Conservation (phyloP, 2,329 filamentous ascomycete genomes). For the Epichloe typhina region DNA sequence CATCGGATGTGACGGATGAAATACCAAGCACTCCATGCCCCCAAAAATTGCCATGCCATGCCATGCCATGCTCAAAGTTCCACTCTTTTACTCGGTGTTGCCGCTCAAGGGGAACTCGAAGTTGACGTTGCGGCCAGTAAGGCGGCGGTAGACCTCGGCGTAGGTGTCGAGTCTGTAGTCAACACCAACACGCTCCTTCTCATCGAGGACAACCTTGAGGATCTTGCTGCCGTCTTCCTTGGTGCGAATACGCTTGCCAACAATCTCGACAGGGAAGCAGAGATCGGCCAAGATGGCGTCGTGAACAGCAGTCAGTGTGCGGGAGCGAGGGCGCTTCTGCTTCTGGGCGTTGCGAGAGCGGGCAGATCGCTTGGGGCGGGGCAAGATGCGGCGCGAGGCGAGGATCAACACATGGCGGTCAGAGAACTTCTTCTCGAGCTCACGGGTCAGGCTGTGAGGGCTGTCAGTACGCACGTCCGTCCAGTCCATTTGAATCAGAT, state of each 20-base stretch:
- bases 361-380: slow-evolving; percentile 95
- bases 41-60: slow-evolving; percentile 5
- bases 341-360: slow-evolving; percentile 92
- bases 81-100: slow-evolving; percentile 52
- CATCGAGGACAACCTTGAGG: slow-evolving; percentile 97
- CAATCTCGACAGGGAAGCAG: slow-evolving; percentile 99
- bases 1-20: slow-evolving; percentile 21
- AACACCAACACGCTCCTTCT: slow-evolving; percentile 99
- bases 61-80: slow-evolving; percentile 19
- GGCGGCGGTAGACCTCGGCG: slow-evolving; percentile 96
- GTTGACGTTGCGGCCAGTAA: slow-evolving; percentile 90
- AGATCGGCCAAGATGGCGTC: slow-evolving; percentile 96
- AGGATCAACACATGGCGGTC: slow-evolving; percentile 99
- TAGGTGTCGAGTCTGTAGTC: slow-evolving; percentile 99
- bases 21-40: slow-evolving; percentile 13
- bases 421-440: slow-evolving; percentile 99
- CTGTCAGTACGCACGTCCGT: background rate
- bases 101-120: slow-evolving; percentile 92
- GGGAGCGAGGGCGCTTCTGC: slow-evolving; percentile 96
- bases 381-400: slow-evolving; percentile 95
- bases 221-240: slow-evolving; percentile 98
- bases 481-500: background rate
- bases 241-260: slow-evolving; percentile 96
- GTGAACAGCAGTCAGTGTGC: slow-evolving; percentile 97
- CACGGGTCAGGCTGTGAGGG: slow-evolving; percentile 83